Percentiles rank a stretch among this genome's conserved stretches.
phyloP scores from a whole-genome alignment of 2,329 filamentous ascomycete genomes.

The Metarhizium sp. region DNA sequence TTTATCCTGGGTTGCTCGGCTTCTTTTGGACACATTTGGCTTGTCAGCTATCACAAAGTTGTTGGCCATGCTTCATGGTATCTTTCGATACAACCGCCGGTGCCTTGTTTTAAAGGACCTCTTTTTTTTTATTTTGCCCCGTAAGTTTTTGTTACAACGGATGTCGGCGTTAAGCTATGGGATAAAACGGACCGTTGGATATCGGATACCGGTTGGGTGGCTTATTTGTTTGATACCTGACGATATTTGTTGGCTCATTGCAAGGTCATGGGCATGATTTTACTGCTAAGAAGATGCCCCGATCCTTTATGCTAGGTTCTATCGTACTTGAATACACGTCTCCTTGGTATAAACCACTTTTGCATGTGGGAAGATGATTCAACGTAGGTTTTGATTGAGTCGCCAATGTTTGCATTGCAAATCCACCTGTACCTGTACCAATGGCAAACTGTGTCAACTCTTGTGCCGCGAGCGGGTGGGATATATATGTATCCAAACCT shows the following conservation, averaged over 20 bases:
- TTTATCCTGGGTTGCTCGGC: background rate
- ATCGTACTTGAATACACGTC: background rate
- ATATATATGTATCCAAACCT: too few relatives aligned
- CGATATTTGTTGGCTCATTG: background rate
- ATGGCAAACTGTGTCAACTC: too few relatives aligned
- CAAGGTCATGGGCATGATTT: background rate
- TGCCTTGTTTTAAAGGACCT: background rate
- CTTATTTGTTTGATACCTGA: conserved; percentile 2
- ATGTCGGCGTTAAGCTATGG: conserved; percentile 3
- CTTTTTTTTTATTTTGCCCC: background rate
- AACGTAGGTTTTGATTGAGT: background rate
- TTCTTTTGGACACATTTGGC: background rate
- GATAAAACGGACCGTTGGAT: conserved; percentile 3
- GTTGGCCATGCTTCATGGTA: background rate
- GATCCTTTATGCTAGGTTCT: background rate
- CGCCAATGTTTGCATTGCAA: background rate
- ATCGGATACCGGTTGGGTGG: background rate
- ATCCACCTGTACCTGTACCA: background rate
- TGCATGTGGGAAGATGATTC: too few relatives aligned
- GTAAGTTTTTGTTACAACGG: background rate
- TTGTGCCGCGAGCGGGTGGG: too few relatives aligned
- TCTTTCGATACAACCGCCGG: background rate
- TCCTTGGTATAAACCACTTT: background rate
- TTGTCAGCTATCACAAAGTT: background rate
- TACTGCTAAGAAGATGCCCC: background rate